Base-by-base conservation (phyloP, 768 basidiomycete genomes). In the Kondoa malvinella region DNA sequence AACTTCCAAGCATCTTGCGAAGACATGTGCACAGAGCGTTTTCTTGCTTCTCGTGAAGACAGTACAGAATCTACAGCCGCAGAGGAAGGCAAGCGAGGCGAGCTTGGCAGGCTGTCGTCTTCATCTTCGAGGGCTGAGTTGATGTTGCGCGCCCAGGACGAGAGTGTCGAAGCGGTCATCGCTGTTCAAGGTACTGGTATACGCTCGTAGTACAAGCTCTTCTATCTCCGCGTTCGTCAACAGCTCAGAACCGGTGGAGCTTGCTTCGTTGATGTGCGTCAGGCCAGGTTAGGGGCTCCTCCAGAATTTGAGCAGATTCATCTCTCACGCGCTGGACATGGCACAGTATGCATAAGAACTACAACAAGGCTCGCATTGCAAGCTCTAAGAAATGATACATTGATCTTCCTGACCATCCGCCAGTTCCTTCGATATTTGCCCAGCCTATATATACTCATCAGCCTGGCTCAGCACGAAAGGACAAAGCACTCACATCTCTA, bases 401-500 rank as follows among this genome's bases (percentile, higher is more conserved):
- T 63, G 15, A 32, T 63, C 61, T 12, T 63, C 61, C 17, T 32
- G 16, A 32, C 12, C 8, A 21, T 33, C 61, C 8, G 61, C 29
- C 61, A 31, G 32, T 8, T 50, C 40, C 40, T 21, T 50, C 12
- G 40, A 50, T 8, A 50, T 21, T 8, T 8, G 12, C 8, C 40
- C 40, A 50, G 40, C 40, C 40, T 50, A 21, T 21, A 50, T 8
- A 50, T 8, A 21, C 40, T 8, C 8, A 32, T 2, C 3, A 63
- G 8, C 16, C 31, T 12, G 31, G 61, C 8, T 34, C 26, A 33
- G 8, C 15, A 17, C 8, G 3, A 31, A 63, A 32, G 12, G 12
- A 63, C 60, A 58, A 25, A 30, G 8, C 4, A 33, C 68, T 67
- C 32, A 68, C 68, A 65, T 68, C 68, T 3, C 34, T 56, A 4